phyloP scores from a whole-genome alignment of 2,329 filamentous ascomycete species.

The Ceratocystis smalleyi region DNA sequence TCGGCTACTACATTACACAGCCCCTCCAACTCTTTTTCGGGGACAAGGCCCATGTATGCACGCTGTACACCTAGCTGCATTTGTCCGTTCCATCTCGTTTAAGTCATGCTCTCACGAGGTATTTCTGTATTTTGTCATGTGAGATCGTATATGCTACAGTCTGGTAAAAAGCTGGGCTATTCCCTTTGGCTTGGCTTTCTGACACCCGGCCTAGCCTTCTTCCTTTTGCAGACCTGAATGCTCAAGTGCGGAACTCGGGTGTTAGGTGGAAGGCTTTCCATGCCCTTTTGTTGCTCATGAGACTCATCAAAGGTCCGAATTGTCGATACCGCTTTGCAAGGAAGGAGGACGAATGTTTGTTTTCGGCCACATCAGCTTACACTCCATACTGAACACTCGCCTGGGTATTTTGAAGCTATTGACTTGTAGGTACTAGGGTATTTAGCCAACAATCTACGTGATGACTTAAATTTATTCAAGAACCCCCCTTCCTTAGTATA shows the following conservation, averaged over 20 bases:
- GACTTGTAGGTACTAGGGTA: neutral
- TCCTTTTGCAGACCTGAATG: neutral
- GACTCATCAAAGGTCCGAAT: neutral
- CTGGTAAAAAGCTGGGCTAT: neutral
- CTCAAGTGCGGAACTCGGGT: neutral
- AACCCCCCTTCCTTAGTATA: too few relatives aligned
- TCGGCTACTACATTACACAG: neutral
- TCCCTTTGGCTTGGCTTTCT: neutral
- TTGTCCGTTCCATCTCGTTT: conserved; percentile 1
- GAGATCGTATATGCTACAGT: neutral
- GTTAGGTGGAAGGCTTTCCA: neutral
- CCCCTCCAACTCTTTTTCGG: neutral
- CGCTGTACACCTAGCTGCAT: neutral
- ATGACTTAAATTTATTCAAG: neutral
- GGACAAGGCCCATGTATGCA: neutral
- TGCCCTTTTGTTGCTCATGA: neutral
- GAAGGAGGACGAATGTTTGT: neutral
- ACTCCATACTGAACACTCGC: neutral
- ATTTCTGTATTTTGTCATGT: conserved; percentile 2
- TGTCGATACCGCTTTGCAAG: neutral
- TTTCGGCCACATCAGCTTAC: neutral
- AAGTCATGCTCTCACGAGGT: neutral
- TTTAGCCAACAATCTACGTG: neutral
- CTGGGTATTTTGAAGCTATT: neutral
- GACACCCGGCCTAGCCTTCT: neutral